A percentile compares a stretch with the other conserved stretches of the same genome.
These are phyloP conservation scores for Rutstroemia sp. DNA, from an alignment of 2,329 filamentous ascomycete species.

Conservation along the genomic window DNA sequence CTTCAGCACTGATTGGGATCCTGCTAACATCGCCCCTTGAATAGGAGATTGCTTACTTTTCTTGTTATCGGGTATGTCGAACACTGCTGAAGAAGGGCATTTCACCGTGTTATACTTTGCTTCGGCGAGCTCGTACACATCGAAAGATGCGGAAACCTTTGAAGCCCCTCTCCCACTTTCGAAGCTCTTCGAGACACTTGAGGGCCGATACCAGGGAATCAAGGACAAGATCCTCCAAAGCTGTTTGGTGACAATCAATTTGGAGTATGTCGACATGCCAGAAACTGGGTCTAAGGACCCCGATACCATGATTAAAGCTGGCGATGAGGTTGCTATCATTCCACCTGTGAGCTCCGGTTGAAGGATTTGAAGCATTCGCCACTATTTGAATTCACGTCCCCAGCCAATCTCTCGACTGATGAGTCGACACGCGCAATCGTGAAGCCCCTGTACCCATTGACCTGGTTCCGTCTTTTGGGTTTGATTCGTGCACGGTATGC, in stretches of 20 bases:
- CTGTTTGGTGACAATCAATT: slow-evolving; percentile 71
- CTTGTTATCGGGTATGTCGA: slow-evolving; percentile 9
- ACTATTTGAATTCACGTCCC: neutral
- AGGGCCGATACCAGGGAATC: slow-evolving; percentile 64
- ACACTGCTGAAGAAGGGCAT: slow-evolving; percentile 38
- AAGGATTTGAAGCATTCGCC: slow-evolving; percentile 17
- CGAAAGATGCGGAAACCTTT: slow-evolving; percentile 57
- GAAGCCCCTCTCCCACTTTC: slow-evolving; percentile 57
- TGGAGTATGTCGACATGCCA: slow-evolving; percentile 68
- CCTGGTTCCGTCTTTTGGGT: too few relatives aligned
- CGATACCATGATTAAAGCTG: slow-evolving; percentile 52
- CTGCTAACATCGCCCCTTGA: neutral
- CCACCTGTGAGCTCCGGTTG: slow-evolving; percentile 82
- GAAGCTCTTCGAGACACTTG: slow-evolving; percentile 59
- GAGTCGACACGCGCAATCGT: too few relatives aligned
- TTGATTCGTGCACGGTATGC: too few relatives aligned
- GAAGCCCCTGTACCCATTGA: too few relatives aligned
- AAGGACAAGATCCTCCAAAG: slow-evolving; percentile 59
- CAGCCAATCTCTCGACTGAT: too few relatives aligned
- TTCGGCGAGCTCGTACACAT: slow-evolving; percentile 62
- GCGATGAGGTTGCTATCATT: slow-evolving; percentile 81
- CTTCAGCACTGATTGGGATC: neutral
- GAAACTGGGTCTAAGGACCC: slow-evolving; percentile 35
- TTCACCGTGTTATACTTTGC: slow-evolving; percentile 83
- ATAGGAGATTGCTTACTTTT: neutral